phyloP scores from a whole-genome alignment of 179 eudicot species.

The Corrigiola litoralis region DNA sequence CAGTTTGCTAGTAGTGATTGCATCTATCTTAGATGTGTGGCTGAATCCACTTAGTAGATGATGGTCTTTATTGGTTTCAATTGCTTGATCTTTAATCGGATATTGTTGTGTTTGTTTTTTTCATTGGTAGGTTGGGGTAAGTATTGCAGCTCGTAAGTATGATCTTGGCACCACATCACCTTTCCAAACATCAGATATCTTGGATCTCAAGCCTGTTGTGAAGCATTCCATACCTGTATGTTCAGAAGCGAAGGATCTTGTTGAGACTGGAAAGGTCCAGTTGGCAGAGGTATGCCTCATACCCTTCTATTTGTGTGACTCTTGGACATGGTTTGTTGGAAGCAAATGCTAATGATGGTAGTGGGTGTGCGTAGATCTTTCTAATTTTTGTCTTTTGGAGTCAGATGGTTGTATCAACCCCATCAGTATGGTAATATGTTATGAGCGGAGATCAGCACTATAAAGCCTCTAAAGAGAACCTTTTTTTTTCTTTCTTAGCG shows the following conservation, averaged over 20 bases:
- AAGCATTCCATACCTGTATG: conserved; percentile 91
- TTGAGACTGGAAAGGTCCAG: conserved; percentile 89
- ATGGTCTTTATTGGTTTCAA: too few species aligned
- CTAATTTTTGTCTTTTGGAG: conserved; percentile 1
- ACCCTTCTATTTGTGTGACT: not conserved
- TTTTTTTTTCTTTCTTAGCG: too few species aligned
- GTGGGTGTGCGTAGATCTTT: not conserved
- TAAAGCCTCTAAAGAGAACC: too few species aligned
- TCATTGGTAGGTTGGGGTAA: conserved; percentile 63
- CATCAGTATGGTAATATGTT: too few species aligned
- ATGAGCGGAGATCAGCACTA: too few species aligned
- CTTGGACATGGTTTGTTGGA: too few species aligned
- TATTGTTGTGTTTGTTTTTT: too few species aligned
- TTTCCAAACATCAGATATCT: conserved; percentile 73
- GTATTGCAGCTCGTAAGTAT: conserved; percentile 77
- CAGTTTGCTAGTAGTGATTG: too few species aligned
- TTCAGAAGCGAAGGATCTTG: conserved; percentile 90
- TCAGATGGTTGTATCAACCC: not conserved
- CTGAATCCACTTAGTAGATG: too few species aligned
- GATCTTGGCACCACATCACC: conserved; percentile 64
- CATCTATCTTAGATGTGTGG: too few species aligned
- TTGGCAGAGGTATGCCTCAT: conserved; percentile 73
- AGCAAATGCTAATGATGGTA: too few species aligned
- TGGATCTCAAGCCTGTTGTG: conserved; percentile 82
- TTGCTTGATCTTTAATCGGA: too few species aligned